Evolutionary conservation across 2,329 filamentous ascomycete genomes (phyloP), one percentile per base, ranked within the genome.

Genomic region (Verticillium tricorpus): DNA sequence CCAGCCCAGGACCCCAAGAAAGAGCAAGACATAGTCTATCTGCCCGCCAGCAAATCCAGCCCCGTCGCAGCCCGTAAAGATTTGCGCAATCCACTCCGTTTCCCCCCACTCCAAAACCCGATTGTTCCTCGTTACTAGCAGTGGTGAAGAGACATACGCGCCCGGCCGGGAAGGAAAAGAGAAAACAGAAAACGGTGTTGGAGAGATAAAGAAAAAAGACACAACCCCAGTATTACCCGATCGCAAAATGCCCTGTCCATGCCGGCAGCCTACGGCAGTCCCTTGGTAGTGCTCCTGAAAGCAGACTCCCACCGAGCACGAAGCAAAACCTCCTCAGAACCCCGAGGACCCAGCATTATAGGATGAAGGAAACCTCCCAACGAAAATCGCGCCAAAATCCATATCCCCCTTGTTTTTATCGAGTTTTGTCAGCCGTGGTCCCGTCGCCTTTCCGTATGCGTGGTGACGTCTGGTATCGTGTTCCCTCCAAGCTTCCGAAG

Each of bases 351-450:
- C 45, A 52, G 45, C 45, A 52, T 52, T 52, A 52, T 14, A 52
- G 45, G 45, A 52, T 22, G 45, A 52, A 52, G 45, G 45, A 52
- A 52, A 52, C 45, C 45, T 22, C 45, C 45, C n/a, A 52, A 52
- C 17, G 11, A 22, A 52, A 52, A 52, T 19, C 45, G 19, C 45
- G 45, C 45, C 45, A 14, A 25, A 52, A 22, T 19, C 45, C 19
- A 22, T 52, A 22, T 19, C 45, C 45, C 61, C 22, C 60, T 50
- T 31, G 37, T 60, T 65, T 58, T 58, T 58, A 28, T 58, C 57
- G 39, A 50, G 37, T 58, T 58, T 58, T 58, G 57, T 28, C 25
- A 45, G 25, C 37, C 57, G 37, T 17, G 15, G 35, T 58, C 57
- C n/a, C 57, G 37, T 22, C 37, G 57, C 55, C 55, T n/a, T 15